phyloP scores from a whole-genome alignment of 805 yeast species.

The Isabelozyma gotoi region DNA sequence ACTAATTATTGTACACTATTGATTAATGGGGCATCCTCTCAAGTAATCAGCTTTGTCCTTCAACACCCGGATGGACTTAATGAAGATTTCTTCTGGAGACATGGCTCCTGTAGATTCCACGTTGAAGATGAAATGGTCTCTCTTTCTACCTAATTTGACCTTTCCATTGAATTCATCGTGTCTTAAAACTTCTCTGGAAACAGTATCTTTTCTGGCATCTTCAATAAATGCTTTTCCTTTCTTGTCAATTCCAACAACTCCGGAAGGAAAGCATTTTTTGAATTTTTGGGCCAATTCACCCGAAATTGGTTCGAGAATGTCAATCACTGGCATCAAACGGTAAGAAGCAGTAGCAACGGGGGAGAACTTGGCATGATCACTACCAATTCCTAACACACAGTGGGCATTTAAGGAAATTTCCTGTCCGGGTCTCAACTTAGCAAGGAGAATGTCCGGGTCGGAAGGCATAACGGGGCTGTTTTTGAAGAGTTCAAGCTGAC shows the following conservation, averaged over 20 bases:
- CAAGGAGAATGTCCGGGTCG: slow-evolving; percentile 86
- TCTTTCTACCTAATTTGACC: slow-evolving; percentile 85
- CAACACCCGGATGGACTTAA: slow-evolving; percentile 82
- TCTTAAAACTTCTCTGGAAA: slow-evolving; percentile 92
- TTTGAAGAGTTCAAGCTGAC: slow-evolving; percentile 71
- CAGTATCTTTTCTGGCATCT: slow-evolving; percentile 94
- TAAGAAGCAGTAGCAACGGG: slow-evolving; percentile 97
- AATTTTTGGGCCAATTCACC: slow-evolving; percentile 79
- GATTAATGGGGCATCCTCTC: slow-evolving; percentile 73
- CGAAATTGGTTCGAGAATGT: slow-evolving; percentile 67
- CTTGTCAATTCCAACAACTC: slow-evolving; percentile 77
- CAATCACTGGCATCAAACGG: slow-evolving; percentile 85
- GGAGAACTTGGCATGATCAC: slow-evolving; percentile 96
- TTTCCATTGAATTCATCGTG: slow-evolving; percentile 88
- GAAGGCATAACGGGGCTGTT: slow-evolving; percentile 68
- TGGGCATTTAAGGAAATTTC: slow-evolving; percentile 89
- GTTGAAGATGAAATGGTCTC: slow-evolving; percentile 92
- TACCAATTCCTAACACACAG: slow-evolving; percentile 87
- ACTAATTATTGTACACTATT: background rate
- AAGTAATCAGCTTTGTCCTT: slow-evolving; percentile 81
- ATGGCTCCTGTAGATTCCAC: slow-evolving; percentile 96
- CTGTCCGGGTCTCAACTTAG: slow-evolving; percentile 95
- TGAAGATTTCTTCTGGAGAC: slow-evolving; percentile 94
- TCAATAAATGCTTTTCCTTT: slow-evolving; percentile 73
- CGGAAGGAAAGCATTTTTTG: slow-evolving; percentile 88